Evolutionary conservation across 2,329 filamentous ascomycete genomes (phyloP).

Genomic region (Nemania sp.): DNA sequence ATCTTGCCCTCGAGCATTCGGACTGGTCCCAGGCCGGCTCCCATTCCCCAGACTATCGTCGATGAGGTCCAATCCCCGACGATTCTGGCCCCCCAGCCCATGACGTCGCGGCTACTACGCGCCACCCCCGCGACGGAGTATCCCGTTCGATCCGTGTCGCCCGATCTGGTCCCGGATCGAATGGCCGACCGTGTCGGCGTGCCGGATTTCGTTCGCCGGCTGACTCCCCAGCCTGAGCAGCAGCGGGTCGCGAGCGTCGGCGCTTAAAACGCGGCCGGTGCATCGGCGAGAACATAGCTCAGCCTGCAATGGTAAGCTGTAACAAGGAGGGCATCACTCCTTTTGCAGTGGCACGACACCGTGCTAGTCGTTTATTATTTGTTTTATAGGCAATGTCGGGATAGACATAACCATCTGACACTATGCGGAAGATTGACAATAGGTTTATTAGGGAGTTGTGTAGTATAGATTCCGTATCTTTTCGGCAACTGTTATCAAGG

Average conservation of each 20-base stretch:
- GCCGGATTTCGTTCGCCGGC: conserved; percentile 45
- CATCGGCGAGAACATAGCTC: background rate
- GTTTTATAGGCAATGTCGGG: background rate
- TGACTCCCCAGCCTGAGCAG: conserved; percentile 42
- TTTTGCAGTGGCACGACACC: conserved; percentile 1
- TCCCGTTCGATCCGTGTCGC: conserved; percentile 59
- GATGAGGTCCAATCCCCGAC: conserved; percentile 49
- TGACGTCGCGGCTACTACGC: conserved; percentile 59
- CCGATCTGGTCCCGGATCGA: conserved; percentile 64
- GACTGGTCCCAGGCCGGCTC: conserved; percentile 53
- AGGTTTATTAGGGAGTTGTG: background rate
- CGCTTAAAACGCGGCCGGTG: conserved; percentile 27
- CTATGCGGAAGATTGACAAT: conserved; percentile 7
- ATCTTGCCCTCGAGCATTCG: conserved; percentile 61
- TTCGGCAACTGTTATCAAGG: conserved; percentile 12
- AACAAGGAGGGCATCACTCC: background rate
- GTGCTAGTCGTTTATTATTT: background rate
- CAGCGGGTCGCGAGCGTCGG: conserved; percentile 40
- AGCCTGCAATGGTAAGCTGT: background rate
- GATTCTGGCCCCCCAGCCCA: conserved; percentile 59
- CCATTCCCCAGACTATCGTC: conserved; percentile 45
- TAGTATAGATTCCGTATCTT: conserved; percentile 17
- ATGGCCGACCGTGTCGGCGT: conserved; percentile 63
- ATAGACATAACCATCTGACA: background rate
- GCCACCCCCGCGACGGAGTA: conserved; percentile 60